These are phyloP conservation scores for Syzygium aromaticum DNA, from an alignment of 345 rosid species.

Conservation along the genomic window DNA sequence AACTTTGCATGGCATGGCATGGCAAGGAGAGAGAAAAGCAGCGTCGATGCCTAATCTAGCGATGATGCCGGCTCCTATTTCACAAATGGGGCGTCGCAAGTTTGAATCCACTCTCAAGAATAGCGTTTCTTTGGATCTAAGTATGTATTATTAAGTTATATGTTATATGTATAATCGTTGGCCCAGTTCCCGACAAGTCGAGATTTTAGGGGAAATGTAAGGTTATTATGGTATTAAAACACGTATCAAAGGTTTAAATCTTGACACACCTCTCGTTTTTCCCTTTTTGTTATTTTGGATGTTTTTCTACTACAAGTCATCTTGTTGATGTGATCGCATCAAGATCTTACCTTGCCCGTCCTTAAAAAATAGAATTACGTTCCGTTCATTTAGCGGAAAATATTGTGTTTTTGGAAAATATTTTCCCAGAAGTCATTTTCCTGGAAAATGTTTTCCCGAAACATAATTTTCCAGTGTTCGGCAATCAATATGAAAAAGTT, in stretches of 20 bases:
- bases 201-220: not conserved
- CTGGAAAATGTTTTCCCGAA: too few species aligned
- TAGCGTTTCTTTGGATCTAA: not conserved
- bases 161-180: not conserved
- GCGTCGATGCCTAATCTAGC: too few species aligned
- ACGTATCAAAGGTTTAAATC: not conserved
- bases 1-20: not conserved
- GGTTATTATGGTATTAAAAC: not conserved
- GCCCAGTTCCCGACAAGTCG: too few species aligned
- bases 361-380: not conserved
- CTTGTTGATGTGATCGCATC: not conserved
- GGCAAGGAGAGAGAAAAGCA: not conserved
- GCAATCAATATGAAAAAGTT: too few species aligned
- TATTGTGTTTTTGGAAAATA: too few species aligned
- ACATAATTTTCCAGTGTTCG: too few species aligned
- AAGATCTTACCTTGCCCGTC: rapidly evolving
- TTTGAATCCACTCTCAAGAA: not conserved
- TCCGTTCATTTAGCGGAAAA: too few species aligned
- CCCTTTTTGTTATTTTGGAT: not conserved
- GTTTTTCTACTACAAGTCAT: not conserved
- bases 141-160: rapidly evolving
- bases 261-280: not conserved
- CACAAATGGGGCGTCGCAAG: too few species aligned
- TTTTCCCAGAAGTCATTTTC: too few species aligned
- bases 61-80: not conserved